Conservation (phyloP, 805 yeast genomes). For the Sungouiella blattae region DNA sequence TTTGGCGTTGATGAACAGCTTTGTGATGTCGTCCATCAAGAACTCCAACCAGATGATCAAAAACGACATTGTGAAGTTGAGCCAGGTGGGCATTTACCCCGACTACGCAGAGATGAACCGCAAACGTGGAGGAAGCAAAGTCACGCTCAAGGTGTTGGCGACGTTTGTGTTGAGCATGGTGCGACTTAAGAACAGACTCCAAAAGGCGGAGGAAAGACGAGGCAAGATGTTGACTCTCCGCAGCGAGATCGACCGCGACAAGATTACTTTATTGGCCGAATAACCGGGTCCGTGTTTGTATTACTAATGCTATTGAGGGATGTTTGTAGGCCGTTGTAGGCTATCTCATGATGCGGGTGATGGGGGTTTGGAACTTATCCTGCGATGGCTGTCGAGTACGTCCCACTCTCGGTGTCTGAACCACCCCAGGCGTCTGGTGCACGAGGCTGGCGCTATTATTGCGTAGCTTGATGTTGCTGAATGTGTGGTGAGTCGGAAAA, state of each 20-base stretch:
- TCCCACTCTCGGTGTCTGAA: slow-evolving; percentile 39
- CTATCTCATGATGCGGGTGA: slow-evolving; percentile 36
- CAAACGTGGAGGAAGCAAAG: slow-evolving; percentile 13
- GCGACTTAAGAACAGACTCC: slow-evolving; percentile 27
- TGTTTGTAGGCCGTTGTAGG: too few species aligned
- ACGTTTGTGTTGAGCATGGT: slow-evolving; percentile 36
- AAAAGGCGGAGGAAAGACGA: slow-evolving; percentile 25
- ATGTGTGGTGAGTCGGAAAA: slow-evolving; percentile 26
- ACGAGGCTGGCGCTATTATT: slow-evolving; percentile 9
- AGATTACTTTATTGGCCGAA: slow-evolving; percentile 10
- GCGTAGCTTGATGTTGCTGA: slow-evolving; percentile 17
- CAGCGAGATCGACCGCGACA: slow-evolving; percentile 29
- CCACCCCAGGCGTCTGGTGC: slow-evolving; percentile 8
- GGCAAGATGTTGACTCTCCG: slow-evolving; percentile 24
- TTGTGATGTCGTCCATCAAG: slow-evolving; percentile 25
- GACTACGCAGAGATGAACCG: slow-evolving; percentile 19
- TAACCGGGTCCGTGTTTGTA: neutral
- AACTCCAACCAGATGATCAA: slow-evolving; percentile 24
- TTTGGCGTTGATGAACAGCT: slow-evolving; percentile 32
- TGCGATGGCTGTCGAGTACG: slow-evolving; percentile 37
- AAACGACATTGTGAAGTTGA: slow-evolving; percentile 26
- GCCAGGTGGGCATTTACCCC: slow-evolving; percentile 33
- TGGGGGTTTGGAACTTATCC: slow-evolving; percentile 43
- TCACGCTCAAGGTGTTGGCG: slow-evolving; percentile 33
- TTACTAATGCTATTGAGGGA: too few species aligned